Conservation (phyloP, 495 filamentous ascomycete genomes). For the Immersiella caudata region DNA sequence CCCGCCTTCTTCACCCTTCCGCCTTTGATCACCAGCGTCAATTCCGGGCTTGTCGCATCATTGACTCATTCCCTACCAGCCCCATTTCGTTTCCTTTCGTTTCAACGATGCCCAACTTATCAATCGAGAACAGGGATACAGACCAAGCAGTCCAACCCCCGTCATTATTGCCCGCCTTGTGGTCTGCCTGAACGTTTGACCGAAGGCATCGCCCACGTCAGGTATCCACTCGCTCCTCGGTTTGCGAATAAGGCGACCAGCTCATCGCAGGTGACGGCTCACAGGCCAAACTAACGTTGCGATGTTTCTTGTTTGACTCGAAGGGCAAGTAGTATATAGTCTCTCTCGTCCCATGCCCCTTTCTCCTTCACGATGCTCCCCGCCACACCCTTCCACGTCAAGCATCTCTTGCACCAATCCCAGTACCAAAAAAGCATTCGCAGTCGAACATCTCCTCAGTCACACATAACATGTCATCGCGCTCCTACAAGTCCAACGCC, state of each 20-base stretch:
- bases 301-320: not conserved
- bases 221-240: not conserved
- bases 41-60: not conserved
- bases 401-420: not conserved
- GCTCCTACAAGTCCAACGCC: constrained; percentile 14
- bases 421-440: not conserved
- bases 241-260: not conserved
- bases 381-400: not conserved
- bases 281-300: not conserved
- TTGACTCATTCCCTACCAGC: not conserved
- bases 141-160: constrained; percentile 15
- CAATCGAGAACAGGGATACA: constrained; percentile 17
- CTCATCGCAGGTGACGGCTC: not conserved
- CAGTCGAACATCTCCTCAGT: not conserved
- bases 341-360: not conserved
- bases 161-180: constrained; percentile 22
- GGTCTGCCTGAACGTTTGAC: constrained; percentile 29
- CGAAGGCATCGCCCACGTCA: constrained; percentile 20
- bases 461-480: constrained; percentile 24
- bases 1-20: not conserved
- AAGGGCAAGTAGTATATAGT: not conserved
- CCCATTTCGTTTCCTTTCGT: not conserved
- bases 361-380: not conserved
- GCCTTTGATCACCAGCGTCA: not conserved
- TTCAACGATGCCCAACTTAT: constrained; percentile 7